Base-by-base conservation (phyloP, 2,329 filamentous ascomycete genomes). In the Talaromyces sp. region DNA sequence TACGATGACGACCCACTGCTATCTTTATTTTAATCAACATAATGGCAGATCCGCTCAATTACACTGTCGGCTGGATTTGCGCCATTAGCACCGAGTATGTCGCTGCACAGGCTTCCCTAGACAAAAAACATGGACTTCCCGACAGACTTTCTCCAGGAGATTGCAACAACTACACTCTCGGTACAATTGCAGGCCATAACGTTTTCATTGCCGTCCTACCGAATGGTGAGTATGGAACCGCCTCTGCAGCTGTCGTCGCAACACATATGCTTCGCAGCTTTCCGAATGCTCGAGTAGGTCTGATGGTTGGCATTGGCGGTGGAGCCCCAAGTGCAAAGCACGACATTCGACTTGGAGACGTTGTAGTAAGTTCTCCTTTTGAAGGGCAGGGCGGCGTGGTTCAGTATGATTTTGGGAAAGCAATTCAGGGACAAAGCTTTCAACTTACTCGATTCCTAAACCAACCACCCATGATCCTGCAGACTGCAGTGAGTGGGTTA, bases 261-360 rank as follows among this genome's bases (percentile, higher is more conserved):
- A 69, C 67, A 49, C 70, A 77, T 61, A 76, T 75, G 73, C 40
- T 73, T 22, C 58, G 69, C 15, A 72, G 67, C 17, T 66, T 81
- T 67, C 47, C 73, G 0, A 74, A 75, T 36, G 31, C 78, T 29
- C 63, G 70, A 15, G 64, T 82, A 45, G 75, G 76, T 2, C 70
- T 83, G 1, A 78, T 83, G 76, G 79, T 83, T 2, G 81, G 81
- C 19, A 79, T 82, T 58, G 80, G 75, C 1, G 76, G 76, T 27
- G 74, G 73, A 11, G 70, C 63, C 34, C 73, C 72, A 2, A 71
- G 67, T 47, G 1, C 36, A 54, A 69, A 70, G 31, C 47, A 70
- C 43, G 73, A 76, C 66, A 74, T 76, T 29, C 70, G 72, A 6
- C 72, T 77, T 1, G 74, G 74, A 1, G 74, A 76, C 66, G 67